phyloP scores from a whole-genome alignment of 495 filamentous ascomycete genomes.

The Talaromyces proteolyticus region DNA sequence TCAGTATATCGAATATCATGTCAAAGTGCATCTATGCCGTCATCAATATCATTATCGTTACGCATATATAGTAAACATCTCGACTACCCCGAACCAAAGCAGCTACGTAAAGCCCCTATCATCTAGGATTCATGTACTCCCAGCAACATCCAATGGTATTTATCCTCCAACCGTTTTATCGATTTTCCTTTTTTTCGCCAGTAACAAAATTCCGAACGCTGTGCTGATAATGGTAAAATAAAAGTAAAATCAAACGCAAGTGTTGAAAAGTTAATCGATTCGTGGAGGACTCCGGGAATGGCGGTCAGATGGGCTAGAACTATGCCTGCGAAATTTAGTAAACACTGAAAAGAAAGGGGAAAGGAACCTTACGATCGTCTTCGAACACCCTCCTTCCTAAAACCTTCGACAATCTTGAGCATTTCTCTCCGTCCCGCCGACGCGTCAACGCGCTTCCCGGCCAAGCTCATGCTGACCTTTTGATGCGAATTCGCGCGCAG shows the following conservation, averaged over 20 bases:
- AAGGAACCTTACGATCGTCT: constrained; percentile 74
- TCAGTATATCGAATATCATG: no score
- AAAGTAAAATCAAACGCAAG: no score
- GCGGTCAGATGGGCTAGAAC: constrained; percentile 31
- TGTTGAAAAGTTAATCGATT: constrained; percentile 24
- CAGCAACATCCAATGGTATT: no score
- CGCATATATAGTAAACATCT: no score
- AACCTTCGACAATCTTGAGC: constrained; percentile 73
- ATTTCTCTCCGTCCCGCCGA: constrained; percentile 76
- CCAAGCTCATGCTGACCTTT: constrained; percentile 92
- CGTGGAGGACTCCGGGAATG: constrained; percentile 39
- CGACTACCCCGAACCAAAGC: no score
- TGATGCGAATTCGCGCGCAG: constrained; percentile 66
- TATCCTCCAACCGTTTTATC: no score
- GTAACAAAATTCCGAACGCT: no score
- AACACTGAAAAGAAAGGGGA: constrained; percentile 21
- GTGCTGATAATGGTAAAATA: background rate
- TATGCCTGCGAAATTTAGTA: constrained; percentile 20
- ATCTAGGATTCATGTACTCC: no score
- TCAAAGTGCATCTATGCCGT: no score
- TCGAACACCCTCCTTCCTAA: constrained; percentile 76
- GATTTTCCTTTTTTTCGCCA: no score
- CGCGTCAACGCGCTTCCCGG: constrained; percentile 72
- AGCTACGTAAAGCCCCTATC: no score
- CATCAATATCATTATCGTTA: no score